Evolutionary conservation across 192 early-diverging fungal genomes (phyloP), one percentile per base, ranked within the genome.

Genomic region (Ambispora gerdemannii): DNA sequence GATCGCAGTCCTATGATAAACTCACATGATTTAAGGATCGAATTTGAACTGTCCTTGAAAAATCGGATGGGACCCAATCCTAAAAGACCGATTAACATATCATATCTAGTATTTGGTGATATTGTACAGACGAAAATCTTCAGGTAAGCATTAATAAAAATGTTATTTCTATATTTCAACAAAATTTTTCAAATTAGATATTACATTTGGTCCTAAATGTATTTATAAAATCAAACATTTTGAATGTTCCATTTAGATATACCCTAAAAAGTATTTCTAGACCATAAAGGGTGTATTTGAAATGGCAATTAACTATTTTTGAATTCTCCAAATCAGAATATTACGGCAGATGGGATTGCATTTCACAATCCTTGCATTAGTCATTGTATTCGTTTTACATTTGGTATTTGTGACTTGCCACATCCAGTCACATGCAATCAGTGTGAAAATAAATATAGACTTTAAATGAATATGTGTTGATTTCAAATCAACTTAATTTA

Each of bases 381-480:
- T 34, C 33, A 61, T 33, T 61, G 59, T 35, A 2, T 61, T 11
- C 3, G 25, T 11, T 32, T 20, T 35, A 3, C 59, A 2, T 61
- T 61, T 61, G 59, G 32, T 20, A 19, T 19, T 19, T 61, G 32
- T 33, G 22, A 61, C 24, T 22, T 61, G 17, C 11, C 15, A 15
- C 59, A 61, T 61, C 11, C 0, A 2, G 15, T 20, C 17, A 34
- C 22, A 20, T 61, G 59, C 24, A 2, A 19, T 19, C 8, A 43
- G 4, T 61, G 32, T 61, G 32, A 61, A n/a, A n/a, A n/a, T n/a
- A n/a, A n/a, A n/a, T n/a, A n/a, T n/a, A 61, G 25, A 61, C 13
- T 61, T 61, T 6, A n/a, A 35, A 20, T 2, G 8, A 33, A 35
- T 61, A 35, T 61, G 32, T 32, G 32, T 35, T n/a, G 3, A 33